Evolutionary conservation across 1,284 basidiomycete species (phyloP), one percentile per base, ranked within the genome.

Genomic region (Melampsora larici-populina): DNA sequence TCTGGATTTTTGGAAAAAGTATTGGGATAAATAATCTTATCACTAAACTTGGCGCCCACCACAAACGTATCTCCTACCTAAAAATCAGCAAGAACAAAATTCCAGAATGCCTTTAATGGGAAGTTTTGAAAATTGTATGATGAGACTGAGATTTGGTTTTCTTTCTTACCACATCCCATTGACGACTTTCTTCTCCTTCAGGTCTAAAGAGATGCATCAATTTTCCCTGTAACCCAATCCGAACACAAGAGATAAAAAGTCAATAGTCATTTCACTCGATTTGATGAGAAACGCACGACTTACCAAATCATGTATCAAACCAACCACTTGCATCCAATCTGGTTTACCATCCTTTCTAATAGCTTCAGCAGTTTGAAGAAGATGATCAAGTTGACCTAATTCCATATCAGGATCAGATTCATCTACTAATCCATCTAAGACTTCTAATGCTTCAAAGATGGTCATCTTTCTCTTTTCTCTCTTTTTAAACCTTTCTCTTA

Each of bases 391-490:
- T 85, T 96, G 93, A 31, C 91, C 90, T 33, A 92, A 86, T 78
- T 86, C 87, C 7, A 91, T 90, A 82, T 92, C 91, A 71, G 92
- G 92, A 84, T 93, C 93, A 8, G 91, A 92, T 81, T 94, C 92
- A 83, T 95, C 93, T 75, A 95, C 88, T 63, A 96, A 87, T 0
- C 90, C 93, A 83, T 95, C 90, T 78, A 96, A 89, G 86, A 90
- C 89, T 82, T 95, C 92, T 84, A 95, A 93, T 6, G 93, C 93
- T 82, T 93, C 89, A 93, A 93, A 95, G 46, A 96, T 86, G 72
- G 83, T 83, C 85, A 85, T 84, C 55, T 80, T 78, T 6, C 83
- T 83, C 40, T 83, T 80, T 2, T 79, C 79, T 63, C 82, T 81
- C 26, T 70, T 63, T 51, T 79, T 78, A 69, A 82, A 81, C 63